Evolutionary conservation across 805 yeast genomes (phyloP).

Genomic region (Clavispora phyllophila): DNA sequence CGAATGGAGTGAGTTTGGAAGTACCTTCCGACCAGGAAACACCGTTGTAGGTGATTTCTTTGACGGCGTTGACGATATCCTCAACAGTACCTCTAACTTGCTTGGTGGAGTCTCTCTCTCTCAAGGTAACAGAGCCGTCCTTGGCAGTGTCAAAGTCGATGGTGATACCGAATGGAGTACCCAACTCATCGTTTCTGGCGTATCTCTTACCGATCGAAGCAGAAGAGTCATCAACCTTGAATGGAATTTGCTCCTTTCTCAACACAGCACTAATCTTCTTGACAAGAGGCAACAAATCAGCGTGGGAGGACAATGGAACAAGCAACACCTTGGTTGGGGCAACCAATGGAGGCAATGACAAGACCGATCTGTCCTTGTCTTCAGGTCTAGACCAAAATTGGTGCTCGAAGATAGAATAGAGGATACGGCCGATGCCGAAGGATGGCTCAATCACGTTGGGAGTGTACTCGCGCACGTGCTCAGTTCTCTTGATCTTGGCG

Average conservation of each 20-base stretch:
- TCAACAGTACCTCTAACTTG: constrained; percentile 91
- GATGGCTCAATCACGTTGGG: constrained; percentile 99
- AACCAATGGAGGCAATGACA: constrained; percentile 89
- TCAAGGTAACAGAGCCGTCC: constrained; percentile 84
- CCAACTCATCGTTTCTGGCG: constrained; percentile 96
- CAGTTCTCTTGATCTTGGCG: constrained; percentile 72
- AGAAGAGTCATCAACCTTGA: constrained; percentile 94
- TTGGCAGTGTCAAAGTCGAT: constrained; percentile 89
- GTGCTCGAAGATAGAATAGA: constrained; percentile 91
- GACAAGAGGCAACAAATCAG: constrained; percentile 71
- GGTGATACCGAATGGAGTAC: constrained; percentile 98
- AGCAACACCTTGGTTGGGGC: constrained; percentile 97
- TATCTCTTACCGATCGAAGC: constrained; percentile 98
- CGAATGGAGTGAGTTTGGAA: constrained; percentile 63
- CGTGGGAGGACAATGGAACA: constrained; percentile 87
- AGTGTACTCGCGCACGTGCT: constrained; percentile 89
- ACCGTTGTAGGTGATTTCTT: constrained; percentile 69
- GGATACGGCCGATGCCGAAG: constrained; percentile 96
- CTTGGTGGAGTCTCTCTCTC: constrained; percentile 95
- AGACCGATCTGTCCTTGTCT: constrained; percentile 74
- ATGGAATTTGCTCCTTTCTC: constrained; percentile 80
- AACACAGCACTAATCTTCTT: constrained; percentile 63
- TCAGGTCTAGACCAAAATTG: constrained; percentile 93
- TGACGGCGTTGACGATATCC: constrained; percentile 66
- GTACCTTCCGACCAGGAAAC: constrained; percentile 86